Percentiles rank a stretch among this genome's conserved stretches.
These are phyloP conservation scores for Globisporangium mamillatum DNA, from an alignment of 352 stramenopile genomes.

Conservation along the genomic window DNA sequence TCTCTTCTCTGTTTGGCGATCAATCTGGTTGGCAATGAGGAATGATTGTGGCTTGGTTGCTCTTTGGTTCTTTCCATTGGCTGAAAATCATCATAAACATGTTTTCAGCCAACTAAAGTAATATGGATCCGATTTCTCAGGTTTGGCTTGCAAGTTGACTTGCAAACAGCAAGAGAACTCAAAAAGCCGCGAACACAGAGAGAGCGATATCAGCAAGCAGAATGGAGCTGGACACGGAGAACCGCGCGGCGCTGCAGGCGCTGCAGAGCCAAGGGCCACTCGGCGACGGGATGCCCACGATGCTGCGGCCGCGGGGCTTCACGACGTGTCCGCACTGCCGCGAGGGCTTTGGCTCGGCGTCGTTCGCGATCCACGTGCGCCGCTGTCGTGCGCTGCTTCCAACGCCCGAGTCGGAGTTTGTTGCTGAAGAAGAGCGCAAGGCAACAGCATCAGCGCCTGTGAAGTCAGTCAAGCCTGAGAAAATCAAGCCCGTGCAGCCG, in stretches of 20 bases:
- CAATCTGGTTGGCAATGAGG: constrained; percentile 1
- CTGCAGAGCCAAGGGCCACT: constrained; percentile 22
- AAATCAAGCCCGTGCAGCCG: constrained; percentile 33
- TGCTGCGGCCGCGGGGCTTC: constrained; percentile 20
- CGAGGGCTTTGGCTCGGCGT: constrained; percentile 54
- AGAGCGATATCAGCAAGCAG: neutral
- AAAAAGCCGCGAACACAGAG: neutral
- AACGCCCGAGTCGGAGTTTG: constrained; percentile 21
- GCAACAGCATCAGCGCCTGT: neutral
- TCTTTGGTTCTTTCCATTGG: neutral
- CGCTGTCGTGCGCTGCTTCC: constrained; percentile 50
- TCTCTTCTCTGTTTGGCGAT: neutral
- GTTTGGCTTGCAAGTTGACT: neutral
- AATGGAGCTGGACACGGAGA: constrained; percentile 28
- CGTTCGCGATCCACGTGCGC: constrained; percentile 57
- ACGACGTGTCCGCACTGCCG: constrained; percentile 53
- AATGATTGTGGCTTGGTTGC: neutral
- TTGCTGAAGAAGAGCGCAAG: constrained; percentile 16
- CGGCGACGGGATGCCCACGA: constrained; percentile 2
- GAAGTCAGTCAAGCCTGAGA: constrained; percentile 23
- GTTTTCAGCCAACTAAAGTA: neutral
- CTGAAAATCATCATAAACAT: neutral
- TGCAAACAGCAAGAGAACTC: neutral
- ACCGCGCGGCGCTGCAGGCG: constrained; percentile 34
- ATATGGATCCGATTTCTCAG: neutral